Percentiles rank a stretch among this genome's conserved stretches.
Evolutionary conservation across 768 basidiomycete species (phyloP).

Genomic region (Trametes punicea): DNA sequence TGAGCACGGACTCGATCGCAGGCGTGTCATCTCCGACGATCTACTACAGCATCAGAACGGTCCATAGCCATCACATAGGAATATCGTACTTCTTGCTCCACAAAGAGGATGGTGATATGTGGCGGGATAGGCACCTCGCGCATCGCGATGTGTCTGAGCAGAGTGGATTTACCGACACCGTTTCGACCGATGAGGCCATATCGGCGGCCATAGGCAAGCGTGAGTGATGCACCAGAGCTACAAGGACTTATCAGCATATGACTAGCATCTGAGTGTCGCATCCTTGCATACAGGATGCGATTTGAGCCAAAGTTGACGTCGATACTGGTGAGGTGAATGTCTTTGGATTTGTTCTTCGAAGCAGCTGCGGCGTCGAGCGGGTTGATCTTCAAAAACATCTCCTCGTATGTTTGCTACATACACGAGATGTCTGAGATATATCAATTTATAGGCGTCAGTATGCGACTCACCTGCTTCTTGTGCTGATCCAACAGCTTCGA

Average conservation of each 20-base stretch:
- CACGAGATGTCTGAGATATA: neutral
- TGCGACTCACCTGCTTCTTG: slow-evolving; percentile 69
- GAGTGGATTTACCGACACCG: slow-evolving; percentile 91
- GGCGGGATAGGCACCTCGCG: slow-evolving; percentile 91
- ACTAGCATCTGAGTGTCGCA: neutral
- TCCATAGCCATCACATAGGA: neutral
- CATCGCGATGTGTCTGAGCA: slow-evolving; percentile 91
- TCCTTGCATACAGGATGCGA: slow-evolving; percentile 68
- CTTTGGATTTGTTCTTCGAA: slow-evolving; percentile 94
- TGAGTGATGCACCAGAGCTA: slow-evolving; percentile 82
- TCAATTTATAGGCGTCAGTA: neutral
- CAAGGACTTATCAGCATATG: neutral
- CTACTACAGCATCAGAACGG: slow-evolving; percentile 40
- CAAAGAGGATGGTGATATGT: slow-evolving; percentile 95
- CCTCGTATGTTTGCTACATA: slow-evolving; percentile 89
- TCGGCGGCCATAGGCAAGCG: slow-evolving; percentile 83
- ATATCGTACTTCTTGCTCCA: slow-evolving; percentile 85
- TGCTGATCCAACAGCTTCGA: slow-evolving; percentile 92
- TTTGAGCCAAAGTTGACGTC: slow-evolving; percentile 96
- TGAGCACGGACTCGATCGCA: slow-evolving; percentile 93
- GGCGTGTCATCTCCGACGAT: slow-evolving; percentile 91
- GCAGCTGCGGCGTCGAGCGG: slow-evolving; percentile 77
- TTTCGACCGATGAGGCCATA: slow-evolving; percentile 85
- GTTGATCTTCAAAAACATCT: slow-evolving; percentile 99
- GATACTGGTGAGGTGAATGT: slow-evolving; percentile 91